Evolutionary conservation across 73 alveolate genomes (phyloP).

Genomic region (Stentor roeselii): DNA sequence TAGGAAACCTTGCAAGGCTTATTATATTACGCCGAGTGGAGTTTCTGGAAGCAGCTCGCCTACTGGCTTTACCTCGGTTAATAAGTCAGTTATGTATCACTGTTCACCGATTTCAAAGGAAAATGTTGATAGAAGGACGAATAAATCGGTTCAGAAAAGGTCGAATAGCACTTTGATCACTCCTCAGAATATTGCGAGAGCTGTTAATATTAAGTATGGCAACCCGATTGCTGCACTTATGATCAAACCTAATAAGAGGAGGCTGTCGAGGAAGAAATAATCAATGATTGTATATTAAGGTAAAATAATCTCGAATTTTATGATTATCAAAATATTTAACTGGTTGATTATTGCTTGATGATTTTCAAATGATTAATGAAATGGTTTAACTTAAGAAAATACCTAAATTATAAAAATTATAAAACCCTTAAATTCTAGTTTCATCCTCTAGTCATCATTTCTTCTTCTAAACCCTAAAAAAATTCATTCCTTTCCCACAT

Average conservation of each 20-base stretch:
- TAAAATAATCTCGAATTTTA: too few species aligned
- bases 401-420: too few species aligned
- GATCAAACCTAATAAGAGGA: conserved; percentile 15
- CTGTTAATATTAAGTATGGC: not conserved
- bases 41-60: not conserved
- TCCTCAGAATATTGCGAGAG: not conserved
- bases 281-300: too few species aligned
- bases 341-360: too few species aligned
- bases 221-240: conserved; percentile 21
- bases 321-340: too few species aligned
- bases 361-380: too few species aligned
- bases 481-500: too few species aligned
- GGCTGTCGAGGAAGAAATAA: not conserved
- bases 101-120: not conserved
- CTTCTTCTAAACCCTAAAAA: too few species aligned
- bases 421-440: too few species aligned
- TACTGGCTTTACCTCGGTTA: not conserved
- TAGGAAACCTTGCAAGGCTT: not conserved
- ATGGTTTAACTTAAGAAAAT: too few species aligned
- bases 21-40: not conserved
- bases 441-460: too few species aligned
- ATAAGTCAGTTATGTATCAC: not conserved
- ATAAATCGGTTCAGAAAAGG: not conserved
- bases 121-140: not conserved
- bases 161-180: not conserved